Evolutionary conservation across 129 eudicot species (phyloP).

Genomic region (Ambrosia trifida): DNA sequence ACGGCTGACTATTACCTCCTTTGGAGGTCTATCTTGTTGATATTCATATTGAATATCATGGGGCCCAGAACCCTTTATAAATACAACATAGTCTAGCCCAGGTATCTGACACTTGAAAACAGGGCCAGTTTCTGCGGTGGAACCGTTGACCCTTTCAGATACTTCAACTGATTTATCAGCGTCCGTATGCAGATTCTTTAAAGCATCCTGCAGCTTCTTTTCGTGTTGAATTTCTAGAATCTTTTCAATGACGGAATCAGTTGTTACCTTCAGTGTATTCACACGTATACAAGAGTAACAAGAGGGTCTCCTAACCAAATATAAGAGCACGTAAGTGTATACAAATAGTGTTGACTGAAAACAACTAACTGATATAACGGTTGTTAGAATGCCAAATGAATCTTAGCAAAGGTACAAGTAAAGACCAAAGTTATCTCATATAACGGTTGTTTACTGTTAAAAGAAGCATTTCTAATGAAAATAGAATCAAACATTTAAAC

Average conservation of each 20-base stretch:
- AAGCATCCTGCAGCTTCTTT: slow-evolving; percentile 28
- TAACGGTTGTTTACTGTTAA: neutral
- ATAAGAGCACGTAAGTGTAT: slow-evolving; percentile 20
- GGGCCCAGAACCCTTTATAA: slow-evolving; percentile 91
- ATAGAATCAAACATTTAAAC: slow-evolving; percentile 3
- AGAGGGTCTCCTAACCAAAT: slow-evolving; percentile 74
- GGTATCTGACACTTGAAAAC: slow-evolving; percentile 77
- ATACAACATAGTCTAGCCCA: slow-evolving; percentile 81
- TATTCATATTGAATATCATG: slow-evolving; percentile 59
- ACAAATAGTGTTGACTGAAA: slow-evolving; percentile 2
- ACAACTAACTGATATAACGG: no score
- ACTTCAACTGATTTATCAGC: slow-evolving; percentile 24
- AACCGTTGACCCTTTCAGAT: slow-evolving; percentile 24
- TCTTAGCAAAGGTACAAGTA: neutral
- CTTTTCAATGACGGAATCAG: slow-evolving; percentile 71
- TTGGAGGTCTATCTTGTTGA: slow-evolving; percentile 57
- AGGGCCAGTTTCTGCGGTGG: slow-evolving; percentile 21
- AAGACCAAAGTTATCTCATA: neutral
- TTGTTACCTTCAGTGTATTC: slow-evolving; percentile 68
- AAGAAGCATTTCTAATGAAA: neutral
- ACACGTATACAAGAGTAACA: slow-evolving; percentile 96
- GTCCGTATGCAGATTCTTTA: neutral
- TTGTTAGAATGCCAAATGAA: neutral
- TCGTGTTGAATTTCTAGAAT: slow-evolving; percentile 48
- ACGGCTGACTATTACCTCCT: slow-evolving; percentile 93